Percentiles rank a stretch among this genome's conserved stretches.
These are phyloP conservation scores for Lipomyces starkeyi DNA, from an alignment of 805 yeast species.

Conservation along the genomic window DNA sequence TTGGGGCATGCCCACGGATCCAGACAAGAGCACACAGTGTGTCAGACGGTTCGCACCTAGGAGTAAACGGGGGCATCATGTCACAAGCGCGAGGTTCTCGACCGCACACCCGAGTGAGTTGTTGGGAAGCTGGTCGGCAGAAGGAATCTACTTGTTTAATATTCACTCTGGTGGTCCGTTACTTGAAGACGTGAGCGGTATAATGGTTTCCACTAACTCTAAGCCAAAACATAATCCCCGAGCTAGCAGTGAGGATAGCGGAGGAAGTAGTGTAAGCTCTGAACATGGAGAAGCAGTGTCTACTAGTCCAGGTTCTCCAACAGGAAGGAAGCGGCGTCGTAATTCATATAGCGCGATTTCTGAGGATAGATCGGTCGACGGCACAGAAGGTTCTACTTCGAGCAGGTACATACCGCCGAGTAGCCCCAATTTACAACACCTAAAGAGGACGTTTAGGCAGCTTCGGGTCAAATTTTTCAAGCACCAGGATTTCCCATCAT, in stretches of 20 bases:
- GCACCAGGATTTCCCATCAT: not conserved
- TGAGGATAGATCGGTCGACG: not conserved
- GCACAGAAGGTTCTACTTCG: not conserved
- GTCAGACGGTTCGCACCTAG: slow-evolving; percentile 33
- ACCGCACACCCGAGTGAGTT: slow-evolving; percentile 32
- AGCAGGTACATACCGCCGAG: not conserved
- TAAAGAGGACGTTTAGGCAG: not conserved
- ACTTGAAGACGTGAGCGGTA: slow-evolving; percentile 3
- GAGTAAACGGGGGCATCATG: slow-evolving; percentile 18
- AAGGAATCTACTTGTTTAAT: slow-evolving; percentile 32
- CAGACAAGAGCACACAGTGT: slow-evolving; percentile 29
- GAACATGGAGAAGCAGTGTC: not conserved
- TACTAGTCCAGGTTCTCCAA: not conserved
- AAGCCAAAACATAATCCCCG: not conserved
- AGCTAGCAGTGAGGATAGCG: slow-evolving; percentile 1
- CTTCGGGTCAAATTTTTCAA: slow-evolving; percentile 1
- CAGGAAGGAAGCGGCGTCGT: slow-evolving; percentile 1
- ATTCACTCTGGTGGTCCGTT: slow-evolving; percentile 18
- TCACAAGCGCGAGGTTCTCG: slow-evolving; percentile 35
- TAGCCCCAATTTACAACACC: not conserved
- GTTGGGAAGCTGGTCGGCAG: slow-evolving; percentile 37
- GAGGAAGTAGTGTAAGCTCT: not conserved
- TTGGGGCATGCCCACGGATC: slow-evolving; percentile 27
- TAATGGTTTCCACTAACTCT: not conserved
- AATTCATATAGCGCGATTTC: not conserved